These are phyloP conservation scores for Basidiobolus heterosporus DNA, from an alignment of 371 early-diverging fungal genomes.

Conservation along the genomic window DNA sequence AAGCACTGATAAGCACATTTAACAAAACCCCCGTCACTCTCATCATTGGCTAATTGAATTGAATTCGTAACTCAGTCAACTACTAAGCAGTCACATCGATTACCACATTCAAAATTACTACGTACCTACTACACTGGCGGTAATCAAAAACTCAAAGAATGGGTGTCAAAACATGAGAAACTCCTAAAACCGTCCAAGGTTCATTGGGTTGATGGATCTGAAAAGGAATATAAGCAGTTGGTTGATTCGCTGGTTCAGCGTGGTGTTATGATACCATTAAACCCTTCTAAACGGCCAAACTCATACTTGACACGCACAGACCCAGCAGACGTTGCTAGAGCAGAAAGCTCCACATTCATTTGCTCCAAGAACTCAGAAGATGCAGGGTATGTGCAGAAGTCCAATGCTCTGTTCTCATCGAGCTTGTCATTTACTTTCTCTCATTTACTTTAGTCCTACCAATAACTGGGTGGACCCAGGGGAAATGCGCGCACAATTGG, in stretches of 20 bases:
- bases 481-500: constrained; percentile 14
- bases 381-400: constrained; percentile 15
- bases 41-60: too few species aligned
- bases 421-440: too few species aligned
- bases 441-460: constrained; percentile 18
- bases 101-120: too few species aligned
- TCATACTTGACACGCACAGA: constrained; percentile 23
- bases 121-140: too few species aligned
- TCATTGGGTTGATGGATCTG: constrained; percentile 19
- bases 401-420: too few species aligned
- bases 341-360: constrained; percentile 20
- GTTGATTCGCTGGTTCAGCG: constrained; percentile 19
- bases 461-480: constrained; percentile 22
- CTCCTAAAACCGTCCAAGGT: constrained; percentile 13
- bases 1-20: too few species aligned
- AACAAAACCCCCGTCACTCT: too few species aligned
- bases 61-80: too few species aligned
- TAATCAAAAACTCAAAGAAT: constrained; percentile 7
- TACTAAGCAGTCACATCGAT: too few species aligned
- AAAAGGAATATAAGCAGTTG: constrained; percentile 10
- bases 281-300: constrained; percentile 27
- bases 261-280: constrained; percentile 36
- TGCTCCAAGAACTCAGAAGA: constrained; percentile 16
- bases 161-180: constrained; percentile 13
- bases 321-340: constrained; percentile 22